Percentiles rank a stretch among this genome's conserved stretches.
phyloP scores from a whole-genome alignment of 305 asterid genomes.

The Fraxinus floribunda region DNA sequence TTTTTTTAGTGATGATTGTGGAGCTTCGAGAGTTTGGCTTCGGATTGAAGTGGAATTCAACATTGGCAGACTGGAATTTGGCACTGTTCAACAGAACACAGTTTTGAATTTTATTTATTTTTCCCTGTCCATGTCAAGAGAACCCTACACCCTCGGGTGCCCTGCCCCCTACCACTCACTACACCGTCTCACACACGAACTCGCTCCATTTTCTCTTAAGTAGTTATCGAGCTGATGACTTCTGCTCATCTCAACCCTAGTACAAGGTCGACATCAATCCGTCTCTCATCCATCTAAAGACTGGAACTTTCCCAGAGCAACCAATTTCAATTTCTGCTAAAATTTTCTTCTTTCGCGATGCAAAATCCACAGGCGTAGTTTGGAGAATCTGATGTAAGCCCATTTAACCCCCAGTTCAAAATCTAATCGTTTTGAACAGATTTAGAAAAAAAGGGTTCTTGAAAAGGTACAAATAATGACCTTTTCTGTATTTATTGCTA shows the following conservation, averaged over 20 bases:
- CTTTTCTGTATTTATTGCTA: slow-evolving; percentile 11
- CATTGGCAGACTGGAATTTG: background rate
- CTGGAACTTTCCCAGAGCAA: background rate
- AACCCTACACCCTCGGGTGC: background rate
- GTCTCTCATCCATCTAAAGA: background rate
- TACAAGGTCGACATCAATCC: background rate
- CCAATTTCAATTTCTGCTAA: background rate
- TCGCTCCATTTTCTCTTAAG: background rate
- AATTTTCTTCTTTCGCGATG: background rate
- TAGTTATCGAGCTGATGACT: background rate
- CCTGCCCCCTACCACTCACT: background rate
- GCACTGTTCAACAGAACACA: background rate
- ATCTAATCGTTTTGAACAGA: slow-evolving; percentile 3
- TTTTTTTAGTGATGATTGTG: background rate
- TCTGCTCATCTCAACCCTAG: background rate
- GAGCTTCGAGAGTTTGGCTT: background rate
- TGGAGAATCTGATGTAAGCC: slow-evolving; percentile 20
- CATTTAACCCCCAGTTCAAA: slow-evolving; percentile 26
- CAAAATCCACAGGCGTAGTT: background rate
- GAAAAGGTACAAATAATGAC: slow-evolving; percentile 10
- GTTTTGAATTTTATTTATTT: background rate
- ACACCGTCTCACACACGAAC: background rate
- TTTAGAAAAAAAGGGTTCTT: slow-evolving; percentile 23
- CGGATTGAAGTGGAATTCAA: background rate
- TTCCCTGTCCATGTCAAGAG: background rate